Evolutionary conservation across 805 yeast genomes (phyloP).

Genomic region (Dipodascopsis uninucleata): DNA sequence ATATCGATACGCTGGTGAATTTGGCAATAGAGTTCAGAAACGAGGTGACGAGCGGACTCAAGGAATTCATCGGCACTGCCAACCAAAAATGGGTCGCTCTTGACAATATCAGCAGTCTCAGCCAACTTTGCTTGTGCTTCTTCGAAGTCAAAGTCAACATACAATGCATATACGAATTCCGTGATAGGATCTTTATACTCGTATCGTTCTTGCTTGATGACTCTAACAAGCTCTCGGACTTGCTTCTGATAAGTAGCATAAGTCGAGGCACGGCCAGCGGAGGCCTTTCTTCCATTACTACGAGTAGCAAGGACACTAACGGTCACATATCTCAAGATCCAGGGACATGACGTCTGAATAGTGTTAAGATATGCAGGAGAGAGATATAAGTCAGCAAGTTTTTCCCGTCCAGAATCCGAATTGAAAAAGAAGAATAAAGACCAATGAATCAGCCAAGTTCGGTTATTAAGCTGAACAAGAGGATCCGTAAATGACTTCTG

Average conservation of each 20-base stretch:
- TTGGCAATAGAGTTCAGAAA: constrained; percentile 52
- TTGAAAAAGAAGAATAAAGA: constrained; percentile 61
- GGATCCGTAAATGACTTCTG: constrained; percentile 50
- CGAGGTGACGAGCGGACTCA: constrained; percentile 48
- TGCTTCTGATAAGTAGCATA: constrained; percentile 46
- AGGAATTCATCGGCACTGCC: constrained; percentile 42
- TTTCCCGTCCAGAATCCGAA: constrained; percentile 49
- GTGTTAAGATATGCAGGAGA: constrained; percentile 59
- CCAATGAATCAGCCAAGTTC: constrained; percentile 70
- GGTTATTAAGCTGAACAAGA: constrained; percentile 55
- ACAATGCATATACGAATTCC: constrained; percentile 51
- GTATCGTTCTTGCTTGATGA: constrained; percentile 58
- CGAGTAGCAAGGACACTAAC: constrained; percentile 53
- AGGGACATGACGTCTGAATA: constrained; percentile 68
- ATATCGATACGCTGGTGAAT: constrained; percentile 52
- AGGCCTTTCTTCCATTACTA: constrained; percentile 23
- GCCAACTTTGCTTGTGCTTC: constrained; percentile 47
- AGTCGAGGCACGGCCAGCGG: constrained; percentile 24
- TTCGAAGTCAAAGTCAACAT: constrained; percentile 57
- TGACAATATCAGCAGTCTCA: constrained; percentile 47
- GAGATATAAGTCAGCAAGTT: constrained; percentile 55
- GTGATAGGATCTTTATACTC: constrained; percentile 66
- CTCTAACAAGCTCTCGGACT: constrained; percentile 54
- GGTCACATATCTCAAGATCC: constrained; percentile 63
- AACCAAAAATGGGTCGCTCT: constrained; percentile 56